phyloP scores from a whole-genome alignment of 163 green algal genomes.

The Chlamydomonas reinhardtii region DNA sequence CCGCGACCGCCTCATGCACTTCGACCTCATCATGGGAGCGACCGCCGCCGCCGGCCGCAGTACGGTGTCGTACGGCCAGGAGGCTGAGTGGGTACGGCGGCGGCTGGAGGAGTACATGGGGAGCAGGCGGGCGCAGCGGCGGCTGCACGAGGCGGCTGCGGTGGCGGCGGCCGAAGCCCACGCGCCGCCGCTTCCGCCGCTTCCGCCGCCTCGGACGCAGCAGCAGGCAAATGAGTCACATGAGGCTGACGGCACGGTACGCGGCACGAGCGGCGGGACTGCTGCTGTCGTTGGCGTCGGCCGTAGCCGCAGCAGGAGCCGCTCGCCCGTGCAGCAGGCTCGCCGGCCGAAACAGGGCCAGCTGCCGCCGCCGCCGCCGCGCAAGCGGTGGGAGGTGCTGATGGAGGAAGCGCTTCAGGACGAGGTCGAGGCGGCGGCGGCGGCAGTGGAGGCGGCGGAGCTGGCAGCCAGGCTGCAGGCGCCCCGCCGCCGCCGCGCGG shows the following conservation, averaged over 20 bases:
- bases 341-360: not conserved
- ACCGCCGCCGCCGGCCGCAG: too few species aligned
- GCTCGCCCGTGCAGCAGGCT: not conserved
- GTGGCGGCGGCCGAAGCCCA: not conserved
- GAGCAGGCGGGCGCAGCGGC: conserved; percentile 8
- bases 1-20: conserved; percentile 19
- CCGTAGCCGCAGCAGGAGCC: too few species aligned
- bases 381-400: too few species aligned
- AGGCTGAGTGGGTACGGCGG: conserved; percentile 11
- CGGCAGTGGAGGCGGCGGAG: not conserved
- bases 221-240: too few species aligned
- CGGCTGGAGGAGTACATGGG: conserved; percentile 12
- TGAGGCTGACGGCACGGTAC: too few species aligned
- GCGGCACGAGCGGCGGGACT: too few species aligned
- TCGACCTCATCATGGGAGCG: conserved; percentile 21
- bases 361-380: too few species aligned
- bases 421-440: not conserved
- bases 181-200: too few species aligned
- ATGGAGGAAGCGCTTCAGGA: too few species aligned
- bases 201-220: too few species aligned
- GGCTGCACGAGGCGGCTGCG: not conserved
- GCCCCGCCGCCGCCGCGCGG: not conserved
- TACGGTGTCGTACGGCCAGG: conserved; percentile 1
- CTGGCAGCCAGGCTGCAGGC: not conserved
- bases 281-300: too few species aligned